Conservation (phyloP, 441 rosid species). For the Euphorbia schlechtendalii region DNA sequence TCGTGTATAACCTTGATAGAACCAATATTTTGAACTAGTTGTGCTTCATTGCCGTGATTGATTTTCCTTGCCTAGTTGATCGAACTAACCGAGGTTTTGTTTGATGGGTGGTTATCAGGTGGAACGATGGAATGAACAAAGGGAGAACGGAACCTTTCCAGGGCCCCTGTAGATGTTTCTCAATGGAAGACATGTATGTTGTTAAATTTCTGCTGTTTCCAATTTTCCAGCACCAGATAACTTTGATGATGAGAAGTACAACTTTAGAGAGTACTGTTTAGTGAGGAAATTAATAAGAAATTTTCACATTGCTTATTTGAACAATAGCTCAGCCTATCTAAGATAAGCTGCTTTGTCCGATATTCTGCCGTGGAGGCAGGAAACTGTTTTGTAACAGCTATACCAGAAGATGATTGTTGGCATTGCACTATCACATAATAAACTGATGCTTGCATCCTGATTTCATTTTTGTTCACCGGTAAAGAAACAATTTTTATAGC, state of each 20-base stretch:
- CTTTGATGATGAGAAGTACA: slow-evolving; percentile 16
- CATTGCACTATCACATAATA: slow-evolving; percentile 11
- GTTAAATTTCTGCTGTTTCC: slow-evolving; percentile 18
- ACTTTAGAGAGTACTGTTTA: slow-evolving; percentile 22
- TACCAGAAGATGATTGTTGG: neutral
- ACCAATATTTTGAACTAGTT: neutral
- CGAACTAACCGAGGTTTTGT: slow-evolving; percentile 1
- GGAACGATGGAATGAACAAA: slow-evolving; percentile 91
- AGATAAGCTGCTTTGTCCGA: neutral
- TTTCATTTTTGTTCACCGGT: neutral
- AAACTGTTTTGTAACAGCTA: slow-evolving; percentile 6
- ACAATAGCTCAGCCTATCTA: slow-evolving; percentile 16
- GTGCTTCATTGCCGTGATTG: neutral
- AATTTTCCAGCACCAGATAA: slow-evolving; percentile 19
- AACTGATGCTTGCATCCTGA: slow-evolving; percentile 3
- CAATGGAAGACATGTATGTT: slow-evolving; percentile 13
- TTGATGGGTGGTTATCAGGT: slow-evolving; percentile 44
- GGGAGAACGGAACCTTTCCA: slow-evolving; percentile 95
- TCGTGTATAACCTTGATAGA: too few relatives aligned
- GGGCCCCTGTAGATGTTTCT: slow-evolving; percentile 64
- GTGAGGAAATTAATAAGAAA: slow-evolving; percentile 27
- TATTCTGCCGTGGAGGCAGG: neutral
- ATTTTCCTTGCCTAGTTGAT: neutral
- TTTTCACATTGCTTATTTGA: slow-evolving; percentile 25
- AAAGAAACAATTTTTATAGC: neutral